phyloP scores from a whole-genome alignment of 306 rosid genomes.

The cucumber (Cucumis sativus) region Cucumber_9930_V3 NC_026657.2:26330501-26331000 shows the following conservation, averaged over 20 bases:
- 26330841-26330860: conserved; percentile 40
- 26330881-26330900: conserved; percentile 20
- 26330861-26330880: conserved; percentile 57
- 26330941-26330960: conserved; percentile 10
- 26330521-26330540: too few relatives aligned
- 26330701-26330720: neutral
- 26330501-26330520: too few relatives aligned
- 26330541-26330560: too few relatives aligned
- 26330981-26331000: conserved; percentile 47
- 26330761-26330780: neutral
- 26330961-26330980: conserved; percentile 34
- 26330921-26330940: neutral
- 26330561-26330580: too few relatives aligned
- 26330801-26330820: conserved; percentile 47
- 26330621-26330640: neutral
- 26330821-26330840: conserved; percentile 47
- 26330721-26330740: neutral
- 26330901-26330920: neutral
- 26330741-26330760: neutral
- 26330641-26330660: neutral
- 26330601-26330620: neutral
- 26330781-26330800: conserved; percentile 5
- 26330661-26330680: neutral
- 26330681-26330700: neutral
- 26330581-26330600: too few relatives aligned